A percentile compares a stretch with the other conserved stretches of the same genome.
These are phyloP conservation scores for Eucalyptus cloeziana DNA, from an alignment of 345 rosid genomes.

Conservation along the genomic window DNA sequence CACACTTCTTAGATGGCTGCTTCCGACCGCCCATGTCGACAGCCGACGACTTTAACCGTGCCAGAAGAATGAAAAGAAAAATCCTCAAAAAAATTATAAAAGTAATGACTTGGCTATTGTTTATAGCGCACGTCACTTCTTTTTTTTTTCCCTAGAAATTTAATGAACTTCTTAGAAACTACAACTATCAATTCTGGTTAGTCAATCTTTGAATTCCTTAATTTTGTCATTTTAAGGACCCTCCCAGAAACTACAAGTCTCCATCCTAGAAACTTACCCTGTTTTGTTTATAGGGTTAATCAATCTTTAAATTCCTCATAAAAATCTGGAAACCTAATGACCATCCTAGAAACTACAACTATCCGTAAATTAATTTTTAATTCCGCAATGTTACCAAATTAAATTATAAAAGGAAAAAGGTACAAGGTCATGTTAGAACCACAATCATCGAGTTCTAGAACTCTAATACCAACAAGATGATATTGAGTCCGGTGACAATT, in stretches of 20 bases:
- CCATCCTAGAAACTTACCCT: background rate
- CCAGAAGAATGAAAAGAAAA: background rate
- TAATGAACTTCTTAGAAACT: background rate
- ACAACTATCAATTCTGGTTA: background rate
- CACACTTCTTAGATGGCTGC: background rate
- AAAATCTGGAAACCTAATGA: background rate
- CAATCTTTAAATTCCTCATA: background rate
- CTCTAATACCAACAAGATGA: background rate
- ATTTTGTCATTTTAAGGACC: background rate
- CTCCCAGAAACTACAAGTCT: background rate
- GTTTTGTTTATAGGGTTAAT: background rate
- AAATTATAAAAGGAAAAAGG: background rate
- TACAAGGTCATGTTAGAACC: background rate
- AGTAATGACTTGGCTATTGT: background rate
- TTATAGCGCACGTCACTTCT: background rate
- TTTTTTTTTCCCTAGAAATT: background rate
- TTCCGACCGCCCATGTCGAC: background rate
- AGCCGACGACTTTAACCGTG: background rate
- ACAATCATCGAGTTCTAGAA: background rate
- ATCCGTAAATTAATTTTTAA: background rate
- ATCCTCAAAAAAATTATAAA: background rate
- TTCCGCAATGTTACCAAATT: background rate
- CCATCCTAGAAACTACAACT: background rate
- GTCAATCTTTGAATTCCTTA: background rate
- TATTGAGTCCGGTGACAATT: background rate